phyloP scores from a whole-genome alignment of 805 yeast species.

The Lipomyces yamadae region DNA sequence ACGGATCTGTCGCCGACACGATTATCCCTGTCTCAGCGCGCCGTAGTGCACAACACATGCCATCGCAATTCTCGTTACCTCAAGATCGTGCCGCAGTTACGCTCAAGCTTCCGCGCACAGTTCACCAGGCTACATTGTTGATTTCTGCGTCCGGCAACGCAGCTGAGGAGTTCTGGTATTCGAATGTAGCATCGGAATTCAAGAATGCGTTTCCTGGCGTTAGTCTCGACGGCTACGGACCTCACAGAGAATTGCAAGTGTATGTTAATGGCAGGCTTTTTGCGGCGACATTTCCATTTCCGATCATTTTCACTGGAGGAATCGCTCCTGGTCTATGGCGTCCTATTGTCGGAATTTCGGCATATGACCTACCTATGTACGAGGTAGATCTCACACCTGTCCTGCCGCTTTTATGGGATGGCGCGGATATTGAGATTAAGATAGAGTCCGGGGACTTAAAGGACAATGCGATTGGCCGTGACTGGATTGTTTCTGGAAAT shows the following conservation, averaged over 20 bases:
- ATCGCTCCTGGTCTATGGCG: constrained; percentile 79
- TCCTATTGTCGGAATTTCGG: constrained; percentile 73
- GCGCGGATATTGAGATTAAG: constrained; percentile 57
- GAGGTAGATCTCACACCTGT: constrained; percentile 72
- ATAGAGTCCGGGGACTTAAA: constrained; percentile 92
- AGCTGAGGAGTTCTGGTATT: constrained; percentile 84
- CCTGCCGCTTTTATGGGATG: constrained; percentile 71
- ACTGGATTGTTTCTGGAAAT: constrained; percentile 36
- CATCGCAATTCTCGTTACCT: constrained; percentile 41
- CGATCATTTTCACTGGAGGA: constrained; percentile 81
- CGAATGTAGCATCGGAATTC: constrained; percentile 56
- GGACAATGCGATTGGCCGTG: constrained; percentile 25
- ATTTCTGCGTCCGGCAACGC: constrained; percentile 75
- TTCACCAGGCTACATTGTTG: constrained; percentile 62
- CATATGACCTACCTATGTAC: constrained; percentile 74
- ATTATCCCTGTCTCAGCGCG: constrained; percentile 29
- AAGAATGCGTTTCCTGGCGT: constrained; percentile 45
- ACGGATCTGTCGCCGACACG: constrained; percentile 17
- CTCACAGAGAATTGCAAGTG: constrained; percentile 68
- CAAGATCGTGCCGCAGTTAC: constrained; percentile 54
- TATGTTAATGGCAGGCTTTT: constrained; percentile 55
- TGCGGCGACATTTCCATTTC: constrained; percentile 68
- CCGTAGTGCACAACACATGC: constrained; percentile 24
- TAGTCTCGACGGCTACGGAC: constrained; percentile 61
- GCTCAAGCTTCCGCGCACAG: constrained; percentile 59